Evolutionary conservation across 2,329 filamentous ascomycete species (phyloP), one percentile per base, ranked within the genome.

Genomic region (Coleophoma crateriformis): DNA sequence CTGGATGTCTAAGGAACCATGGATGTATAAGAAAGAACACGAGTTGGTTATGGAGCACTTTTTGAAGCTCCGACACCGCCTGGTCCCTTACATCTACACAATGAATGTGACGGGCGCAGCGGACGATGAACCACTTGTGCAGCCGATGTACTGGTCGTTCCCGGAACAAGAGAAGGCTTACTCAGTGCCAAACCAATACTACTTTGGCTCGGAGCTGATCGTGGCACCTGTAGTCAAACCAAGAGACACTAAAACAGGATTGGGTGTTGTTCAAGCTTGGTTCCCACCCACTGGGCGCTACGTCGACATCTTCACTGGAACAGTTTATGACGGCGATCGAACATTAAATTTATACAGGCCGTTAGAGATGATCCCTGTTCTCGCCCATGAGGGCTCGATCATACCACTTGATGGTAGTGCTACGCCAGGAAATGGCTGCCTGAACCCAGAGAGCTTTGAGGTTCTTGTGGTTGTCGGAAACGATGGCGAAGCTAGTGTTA

Each of bases 121-220:
- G 1, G 58, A 74, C 1, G 71, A 71, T 39, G 69, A 76, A 45
- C 80, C 81, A 0, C 62, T 85, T 2, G 64, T 84, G 1, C 76
- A 79, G 60, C 82, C 82, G 1, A 70, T 85, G 68, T 85, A 85
- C 66, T 85, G 81, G 81, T 69, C 72, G 40, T 75, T 77, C 52
- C 76, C 78, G 0, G 67, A 72, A 1, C 58, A 62, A 0, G 71
- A 78, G 1, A 73, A 77, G 50, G 79, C 81, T 0, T 85, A 85
- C 62, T 57, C 62, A 1, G 70, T 77, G 0, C 75, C 73, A 0
- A 84, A 82, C 54, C 71, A 84, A 59, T 85, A 77, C 61, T 73
- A 72, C 55, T 84, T 84, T 54, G 82, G 81, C 2, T 71, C 73
- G 0, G 68, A 77, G 22, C 62, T 85, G 13, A 64, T 85, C 3